phyloP scores from a whole-genome alignment of 331 rosid species.

The Quercus lobata region DNA sequence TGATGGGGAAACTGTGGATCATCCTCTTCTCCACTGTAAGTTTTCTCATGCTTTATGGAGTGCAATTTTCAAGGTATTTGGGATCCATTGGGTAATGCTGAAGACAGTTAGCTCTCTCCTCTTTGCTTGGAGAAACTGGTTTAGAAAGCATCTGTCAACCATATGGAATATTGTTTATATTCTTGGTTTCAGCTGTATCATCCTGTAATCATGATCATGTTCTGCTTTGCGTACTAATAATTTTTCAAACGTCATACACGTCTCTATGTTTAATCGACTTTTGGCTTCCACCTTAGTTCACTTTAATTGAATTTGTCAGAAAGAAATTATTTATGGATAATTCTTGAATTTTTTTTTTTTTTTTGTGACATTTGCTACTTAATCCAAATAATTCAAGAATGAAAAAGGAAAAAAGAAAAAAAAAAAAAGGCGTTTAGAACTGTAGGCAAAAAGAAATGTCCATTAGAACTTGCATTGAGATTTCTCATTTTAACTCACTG shows the following conservation, averaged over 20 bases:
- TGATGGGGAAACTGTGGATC: too few relatives aligned
- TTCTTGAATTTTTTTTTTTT: too few relatives aligned
- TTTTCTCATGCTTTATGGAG: too few relatives aligned
- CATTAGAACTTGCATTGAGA: not conserved
- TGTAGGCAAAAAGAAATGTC: not conserved
- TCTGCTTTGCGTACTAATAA: slow-evolving; percentile 4
- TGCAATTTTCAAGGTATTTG: too few relatives aligned
- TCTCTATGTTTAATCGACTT: not conserved
- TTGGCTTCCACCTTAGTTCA: not conserved
- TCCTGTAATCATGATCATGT: slow-evolving; percentile 4
- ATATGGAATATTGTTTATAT: not conserved
- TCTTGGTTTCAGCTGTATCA: slow-evolving; percentile 3
- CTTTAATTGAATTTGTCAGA: not conserved
- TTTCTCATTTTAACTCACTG: not conserved
- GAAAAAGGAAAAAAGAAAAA: too few relatives aligned
- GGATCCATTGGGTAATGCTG: too few relatives aligned
- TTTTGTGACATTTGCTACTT: not conserved
- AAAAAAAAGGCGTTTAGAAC: too few relatives aligned
- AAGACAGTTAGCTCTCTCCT: too few relatives aligned
- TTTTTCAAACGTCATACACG: not conserved
- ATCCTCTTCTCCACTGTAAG: too few relatives aligned
- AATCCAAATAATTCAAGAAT: not conserved
- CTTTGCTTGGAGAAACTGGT: too few relatives aligned
- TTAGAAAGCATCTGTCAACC: too few relatives aligned
- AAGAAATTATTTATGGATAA: not conserved